A percentile compares a stretch with the other conserved stretches of the same genome.
phyloP scores from a whole-genome alignment of 441 rosid species.

The Populus hybrid region DNA sequence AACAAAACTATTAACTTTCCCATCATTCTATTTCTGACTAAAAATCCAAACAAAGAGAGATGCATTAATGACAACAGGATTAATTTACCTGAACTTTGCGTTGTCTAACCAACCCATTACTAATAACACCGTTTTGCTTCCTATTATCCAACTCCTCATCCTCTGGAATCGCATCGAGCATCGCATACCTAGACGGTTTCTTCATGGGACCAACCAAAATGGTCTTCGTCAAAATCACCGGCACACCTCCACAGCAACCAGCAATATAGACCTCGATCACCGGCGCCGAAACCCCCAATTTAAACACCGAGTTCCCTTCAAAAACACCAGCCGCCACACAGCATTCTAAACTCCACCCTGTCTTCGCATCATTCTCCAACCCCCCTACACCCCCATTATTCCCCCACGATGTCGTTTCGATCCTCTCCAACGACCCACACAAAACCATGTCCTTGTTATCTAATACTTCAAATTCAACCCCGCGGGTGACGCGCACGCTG shows the following conservation, averaged over 20 bases:
- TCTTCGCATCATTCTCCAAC: constrained; percentile 41
- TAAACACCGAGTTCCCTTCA: constrained; percentile 45
- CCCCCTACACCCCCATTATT: constrained; percentile 21
- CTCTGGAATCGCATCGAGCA: constrained; percentile 83
- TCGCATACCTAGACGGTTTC: constrained; percentile 47
- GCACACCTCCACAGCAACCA: constrained; percentile 78
- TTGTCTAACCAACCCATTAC: constrained; percentile 29
- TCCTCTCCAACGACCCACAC: constrained; percentile 76
- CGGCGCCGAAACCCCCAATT: constrained; percentile 56
- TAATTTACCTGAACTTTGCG: constrained; percentile 47
- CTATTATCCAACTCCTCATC: constrained; percentile 62
- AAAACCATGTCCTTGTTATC: constrained; percentile 46
- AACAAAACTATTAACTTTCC: neutral
- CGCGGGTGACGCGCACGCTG: constrained; percentile 71
- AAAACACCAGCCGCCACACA: constrained; percentile 46
- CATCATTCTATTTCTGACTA: neutral
- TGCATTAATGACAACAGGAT: neutral
- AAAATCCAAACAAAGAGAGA: neutral
- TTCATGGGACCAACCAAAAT: constrained; percentile 64
- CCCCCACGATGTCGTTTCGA: constrained; percentile 53
- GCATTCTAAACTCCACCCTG: constrained; percentile 90
- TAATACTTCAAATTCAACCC: constrained; percentile 74
- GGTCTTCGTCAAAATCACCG: constrained; percentile 83
- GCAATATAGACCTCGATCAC: constrained; percentile 85
- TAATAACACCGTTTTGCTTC: constrained; percentile 26